Evolutionary conservation across 1,139 yeast genomes (phyloP), one percentile per base, ranked within the genome.

Genomic region (Suhomyces chickasaworum): DNA sequence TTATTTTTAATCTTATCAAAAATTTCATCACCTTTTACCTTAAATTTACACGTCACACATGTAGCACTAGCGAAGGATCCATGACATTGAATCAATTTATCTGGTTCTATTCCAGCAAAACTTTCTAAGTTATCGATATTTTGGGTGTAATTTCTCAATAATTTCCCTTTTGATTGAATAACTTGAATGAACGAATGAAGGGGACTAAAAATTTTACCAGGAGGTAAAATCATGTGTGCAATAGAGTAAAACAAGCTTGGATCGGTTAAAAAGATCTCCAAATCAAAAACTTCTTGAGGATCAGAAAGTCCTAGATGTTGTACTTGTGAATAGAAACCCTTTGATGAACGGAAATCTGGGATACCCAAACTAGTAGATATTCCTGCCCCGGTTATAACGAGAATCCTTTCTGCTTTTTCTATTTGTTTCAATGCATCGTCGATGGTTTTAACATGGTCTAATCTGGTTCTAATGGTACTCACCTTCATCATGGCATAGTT

Each of bases 301-400:
- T 93, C 98, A 46, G 80, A 80, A 32, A 91, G 70, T 0, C 96
- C 96, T 43, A 61, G 52, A 56, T 81, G 77, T 45, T 77, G 75
- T 51, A 93, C 79, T 59, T 80, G 80, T 2, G 89, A 77, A 65
- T 93, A 93, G 50, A 93, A 81, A 38, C 99, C 99, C 53, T 86
- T 76, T 8, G 90, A 83, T 0, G 97, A 90, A 60, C 99, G 78
- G 68, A 93, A 93, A 67, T 93, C 99, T 0, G 98, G 97, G 46
- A 91, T 91, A 1, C 97, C 98, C 48, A 91, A 70, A 31, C 91
- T 83, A 4, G 97, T 91, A 15, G 97, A 89, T 38, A 93, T 90
- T 16, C 99, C 99, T 0, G 99, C 99, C 4, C 99, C 99, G 0
- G 97, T 89, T 22, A 93, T 70, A 1, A 93, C 95, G 51, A 93